Conservation (phyloP, 306 rosid species). For the Quercus ilex region DNA sequence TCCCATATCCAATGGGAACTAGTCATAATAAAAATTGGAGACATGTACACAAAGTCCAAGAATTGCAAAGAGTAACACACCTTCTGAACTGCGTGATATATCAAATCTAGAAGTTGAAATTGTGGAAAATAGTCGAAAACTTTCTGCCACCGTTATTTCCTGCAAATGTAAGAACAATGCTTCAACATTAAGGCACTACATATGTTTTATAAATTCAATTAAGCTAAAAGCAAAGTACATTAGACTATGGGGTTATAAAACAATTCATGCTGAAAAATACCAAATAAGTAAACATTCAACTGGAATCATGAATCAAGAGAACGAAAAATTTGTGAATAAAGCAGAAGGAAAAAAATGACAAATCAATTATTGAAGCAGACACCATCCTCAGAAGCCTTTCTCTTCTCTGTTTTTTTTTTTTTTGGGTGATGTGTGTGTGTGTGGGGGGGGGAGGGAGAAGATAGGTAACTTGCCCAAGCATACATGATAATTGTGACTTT, state of each 20-base stretch:
- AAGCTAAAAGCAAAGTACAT: background rate
- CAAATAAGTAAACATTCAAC: background rate
- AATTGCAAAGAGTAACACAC: slow-evolving; percentile 20
- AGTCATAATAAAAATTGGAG: background rate
- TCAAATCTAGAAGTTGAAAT: slow-evolving; percentile 57
- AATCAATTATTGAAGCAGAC: background rate
- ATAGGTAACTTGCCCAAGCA: background rate
- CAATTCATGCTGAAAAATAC: background rate
- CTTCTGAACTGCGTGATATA: slow-evolving; percentile 44
- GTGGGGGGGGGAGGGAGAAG: too few relatives aligned
- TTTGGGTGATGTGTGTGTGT: too few relatives aligned
- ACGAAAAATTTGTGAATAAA: background rate
- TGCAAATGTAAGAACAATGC: slow-evolving; percentile 28
- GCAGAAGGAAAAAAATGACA: background rate
- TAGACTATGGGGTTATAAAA: background rate
- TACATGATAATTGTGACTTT: background rate
- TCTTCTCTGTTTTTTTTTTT: too few relatives aligned
- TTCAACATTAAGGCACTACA: background rate
- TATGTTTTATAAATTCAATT: background rate
- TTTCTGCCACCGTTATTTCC: slow-evolving; percentile 80
- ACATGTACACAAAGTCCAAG: background rate
- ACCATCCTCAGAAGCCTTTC: background rate
- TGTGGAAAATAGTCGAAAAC: slow-evolving; percentile 77
- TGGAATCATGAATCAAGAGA: background rate
- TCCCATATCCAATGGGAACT: background rate